Percentiles rank a stretch among this genome's conserved stretches.
These are phyloP conservation scores for Penicillium mononematosum DNA, from an alignment of 495 filamentous ascomycete species.

Conservation along the genomic window DNA sequence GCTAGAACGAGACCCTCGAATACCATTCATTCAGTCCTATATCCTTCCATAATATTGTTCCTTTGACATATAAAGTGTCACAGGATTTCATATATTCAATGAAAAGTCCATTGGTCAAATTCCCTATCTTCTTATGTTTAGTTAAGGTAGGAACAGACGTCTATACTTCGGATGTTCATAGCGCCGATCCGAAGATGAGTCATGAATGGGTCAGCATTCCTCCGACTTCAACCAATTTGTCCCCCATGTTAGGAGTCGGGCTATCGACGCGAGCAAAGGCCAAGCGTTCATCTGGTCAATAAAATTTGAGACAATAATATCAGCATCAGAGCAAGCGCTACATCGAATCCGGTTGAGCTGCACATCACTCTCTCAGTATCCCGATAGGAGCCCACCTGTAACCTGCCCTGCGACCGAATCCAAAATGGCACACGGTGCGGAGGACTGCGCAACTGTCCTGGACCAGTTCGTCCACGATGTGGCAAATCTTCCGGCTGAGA, in stretches of 20 bases:
- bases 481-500: conserved; percentile 87
- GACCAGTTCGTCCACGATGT: conserved; percentile 91
- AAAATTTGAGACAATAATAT: not conserved
- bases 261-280: not conserved
- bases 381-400: not conserved
- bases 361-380: not conserved
- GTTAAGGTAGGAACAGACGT: not conserved
- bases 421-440: conserved; percentile 44
- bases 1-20: no score
- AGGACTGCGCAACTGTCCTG: conserved; percentile 85
- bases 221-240: not conserved
- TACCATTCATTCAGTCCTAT: no score
- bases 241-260: not conserved
- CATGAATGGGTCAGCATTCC: not conserved
- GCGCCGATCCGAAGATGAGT: not conserved
- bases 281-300: not conserved
- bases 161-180: not conserved
- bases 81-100: no score
- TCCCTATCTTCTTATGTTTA: no score
- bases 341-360: not conserved
- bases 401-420: conserved; percentile 5
- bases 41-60: no score
- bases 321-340: not conserved
- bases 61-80: no score
- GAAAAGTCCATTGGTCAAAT: no score